Evolutionary conservation across 2,329 filamentous ascomycete species (phyloP).

Genomic region (Phyllosticta capitalensis): DNA sequence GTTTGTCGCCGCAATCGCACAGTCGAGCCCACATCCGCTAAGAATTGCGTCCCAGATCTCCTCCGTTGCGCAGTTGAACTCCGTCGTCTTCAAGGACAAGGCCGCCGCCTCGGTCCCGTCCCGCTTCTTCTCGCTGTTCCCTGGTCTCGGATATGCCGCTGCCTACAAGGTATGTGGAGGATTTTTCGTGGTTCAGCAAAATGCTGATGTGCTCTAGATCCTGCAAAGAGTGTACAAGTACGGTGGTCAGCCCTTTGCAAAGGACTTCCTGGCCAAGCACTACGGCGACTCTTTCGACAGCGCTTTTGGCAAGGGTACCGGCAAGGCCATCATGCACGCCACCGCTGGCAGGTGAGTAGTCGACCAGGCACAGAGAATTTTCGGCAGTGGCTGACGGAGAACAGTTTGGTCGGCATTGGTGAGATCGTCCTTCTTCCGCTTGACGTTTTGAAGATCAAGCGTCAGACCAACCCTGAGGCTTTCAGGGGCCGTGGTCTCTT

Average conservation of each 20-base stretch:
- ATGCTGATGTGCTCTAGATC: slow-evolving; percentile 40
- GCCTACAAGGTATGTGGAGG: slow-evolving; percentile 68
- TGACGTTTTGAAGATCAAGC: slow-evolving; percentile 98
- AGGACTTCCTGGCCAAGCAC: slow-evolving; percentile 75
- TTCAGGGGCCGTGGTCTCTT: slow-evolving; percentile 90
- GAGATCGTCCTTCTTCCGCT: slow-evolving; percentile 92
- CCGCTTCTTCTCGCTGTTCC: slow-evolving; percentile 95
- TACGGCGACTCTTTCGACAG: slow-evolving; percentile 76
- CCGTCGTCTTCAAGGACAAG: slow-evolving; percentile 88
- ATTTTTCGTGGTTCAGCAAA: neutral
- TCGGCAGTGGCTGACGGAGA: neutral
- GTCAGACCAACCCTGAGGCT: slow-evolving; percentile 96
- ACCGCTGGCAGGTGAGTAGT: slow-evolving; percentile 69
- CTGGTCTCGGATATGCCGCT: slow-evolving; percentile 91
- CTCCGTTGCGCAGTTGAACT: slow-evolving; percentile 60
- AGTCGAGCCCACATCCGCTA: slow-evolving; percentile 11
- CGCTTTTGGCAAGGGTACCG: slow-evolving; percentile 90
- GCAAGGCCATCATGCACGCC: slow-evolving; percentile 96
- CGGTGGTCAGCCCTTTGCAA: slow-evolving; percentile 88
- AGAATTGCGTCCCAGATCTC: slow-evolving; percentile 32
- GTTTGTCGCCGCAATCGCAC: slow-evolving; percentile 28
- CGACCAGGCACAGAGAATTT: neutral
- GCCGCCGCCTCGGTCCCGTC: slow-evolving; percentile 57
- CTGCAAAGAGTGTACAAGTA: slow-evolving; percentile 98
- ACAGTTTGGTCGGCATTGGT: slow-evolving; percentile 85